A percentile compares a stretch with the other conserved stretches of the same genome.
These are phyloP conservation scores for Persicaria maculosa DNA, from an alignment of 148 eudicot species.

Conservation along the genomic window DNA sequence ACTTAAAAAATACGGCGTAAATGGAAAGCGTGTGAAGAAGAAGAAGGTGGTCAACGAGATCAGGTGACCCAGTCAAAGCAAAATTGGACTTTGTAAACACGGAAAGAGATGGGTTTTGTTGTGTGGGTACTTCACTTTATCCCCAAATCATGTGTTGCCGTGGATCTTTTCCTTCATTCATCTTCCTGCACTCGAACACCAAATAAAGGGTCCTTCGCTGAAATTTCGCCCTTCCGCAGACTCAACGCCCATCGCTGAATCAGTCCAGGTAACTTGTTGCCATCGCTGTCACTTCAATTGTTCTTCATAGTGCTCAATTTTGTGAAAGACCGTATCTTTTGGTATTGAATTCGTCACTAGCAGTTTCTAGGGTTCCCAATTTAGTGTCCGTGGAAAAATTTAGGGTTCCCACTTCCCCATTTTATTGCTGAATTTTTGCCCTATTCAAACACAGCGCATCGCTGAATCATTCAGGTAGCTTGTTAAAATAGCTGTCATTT, in stretches of 20 bases:
- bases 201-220: not conserved
- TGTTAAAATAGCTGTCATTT: not conserved
- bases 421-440: no score
- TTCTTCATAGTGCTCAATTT: not conserved
- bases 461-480: not conserved
- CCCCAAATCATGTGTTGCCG: not conserved
- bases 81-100: constrained; percentile 11
- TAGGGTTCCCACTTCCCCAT: no score
- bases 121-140: not conserved
- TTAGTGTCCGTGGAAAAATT: not conserved
- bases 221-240: not conserved
- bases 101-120: not conserved
- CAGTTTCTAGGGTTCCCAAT: not conserved
- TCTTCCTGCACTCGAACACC: not conserved
- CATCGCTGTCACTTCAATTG: not conserved
- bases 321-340: not conserved
- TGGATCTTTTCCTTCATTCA: not conserved
- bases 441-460: not conserved
- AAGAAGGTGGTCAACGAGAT: constrained; percentile 8
- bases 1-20: not conserved
- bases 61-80: constrained; percentile 8
- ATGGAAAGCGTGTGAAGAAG: not conserved
- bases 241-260: not conserved
- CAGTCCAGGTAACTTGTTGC: not conserved
- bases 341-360: not conserved